phyloP scores from a whole-genome alignment of 2,329 filamentous ascomycete genomes.

The Tolypocladium ophioglossoides region DNA sequence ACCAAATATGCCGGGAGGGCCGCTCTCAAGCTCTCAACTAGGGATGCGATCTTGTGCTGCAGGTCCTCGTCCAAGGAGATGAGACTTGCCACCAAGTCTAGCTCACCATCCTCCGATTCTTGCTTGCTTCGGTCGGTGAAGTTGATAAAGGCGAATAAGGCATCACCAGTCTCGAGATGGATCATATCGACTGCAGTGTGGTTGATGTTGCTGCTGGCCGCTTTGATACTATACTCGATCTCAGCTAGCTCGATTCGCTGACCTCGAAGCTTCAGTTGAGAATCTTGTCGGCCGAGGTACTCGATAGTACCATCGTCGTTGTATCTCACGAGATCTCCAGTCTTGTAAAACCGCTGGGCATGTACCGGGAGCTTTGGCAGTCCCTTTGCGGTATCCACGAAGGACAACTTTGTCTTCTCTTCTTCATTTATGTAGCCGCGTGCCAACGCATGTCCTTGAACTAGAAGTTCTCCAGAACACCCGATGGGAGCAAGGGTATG shows the following conservation, averaged over 20 bases:
- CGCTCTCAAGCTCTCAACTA: no score
- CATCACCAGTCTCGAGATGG: not conserved
- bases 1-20: no score
- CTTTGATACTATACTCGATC: slow-evolving; percentile 4
- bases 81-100: no score
- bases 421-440: slow-evolving; percentile 2
- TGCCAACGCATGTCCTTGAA: slow-evolving; percentile 3
- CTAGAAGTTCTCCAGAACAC: slow-evolving; percentile 4
- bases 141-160: no score
- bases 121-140: no score
- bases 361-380: not conserved
- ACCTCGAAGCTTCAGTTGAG: slow-evolving; percentile 10
- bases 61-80: no score
- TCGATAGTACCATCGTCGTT: slow-evolving; percentile 7
- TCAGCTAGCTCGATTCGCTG: slow-evolving; percentile 10
- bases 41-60: no score
- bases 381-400: slow-evolving; percentile 33
- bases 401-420: slow-evolving; percentile 6
- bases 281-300: slow-evolving; percentile 2
- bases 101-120: no score
- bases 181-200: not conserved
- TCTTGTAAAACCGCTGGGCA: slow-evolving; percentile 6
- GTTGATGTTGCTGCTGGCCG: not conserved
- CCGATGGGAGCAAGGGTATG: slow-evolving; percentile 2
- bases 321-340: slow-evolving; percentile 9